Base-by-base conservation (phyloP, 106 monocot genomes). In the Posidonia australis region DNA sequence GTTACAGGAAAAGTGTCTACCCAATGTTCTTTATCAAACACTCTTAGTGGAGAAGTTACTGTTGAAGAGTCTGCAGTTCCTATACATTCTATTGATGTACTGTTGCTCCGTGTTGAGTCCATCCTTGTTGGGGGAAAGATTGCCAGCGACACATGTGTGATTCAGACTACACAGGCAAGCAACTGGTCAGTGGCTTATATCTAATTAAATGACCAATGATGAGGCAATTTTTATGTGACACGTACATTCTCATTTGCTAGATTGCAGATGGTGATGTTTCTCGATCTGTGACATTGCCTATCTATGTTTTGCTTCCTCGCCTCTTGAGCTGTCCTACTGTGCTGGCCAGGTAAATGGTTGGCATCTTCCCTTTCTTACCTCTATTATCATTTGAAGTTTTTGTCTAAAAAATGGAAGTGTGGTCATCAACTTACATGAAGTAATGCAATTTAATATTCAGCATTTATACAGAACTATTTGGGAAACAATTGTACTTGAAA, bases 241-340 rank as follows among this genome's bases (percentile, higher is more conserved):
- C 27, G n/a, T 47, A 17, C 24, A 47, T 56, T 19, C 17, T 46
- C 30, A 25, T 68, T 20, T 43, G 9, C 47, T 65, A 81, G 81
- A 66, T 81, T 62, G 81, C 81, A 69, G 81, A 81, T 77, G 81
- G 81, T 54, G 73, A 81, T 73, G 66, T 81, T 10, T 77, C 55
- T 22, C 58, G 77, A 54, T 77, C 65, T 5, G 30, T 81, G 48
- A 65, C 73, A 71, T 51, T 81, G 53, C 77, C 81, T 5, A 81
- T 81, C 32, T 77, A 66, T 73, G 73, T 81, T 28, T 42, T 81
- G 66, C 77, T 81, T 69, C 81, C 81, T 31, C 81, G 81, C 26
- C 63, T 81, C 5, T 62, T 81, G 61, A 73, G 77, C 21, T 77
- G 81, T 52, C 77, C 81, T 22, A 77, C 76, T 4, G 36, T 36